phyloP scores from a whole-genome alignment of 2,329 filamentous ascomycete species.

The Cercospora sesami region DNA sequence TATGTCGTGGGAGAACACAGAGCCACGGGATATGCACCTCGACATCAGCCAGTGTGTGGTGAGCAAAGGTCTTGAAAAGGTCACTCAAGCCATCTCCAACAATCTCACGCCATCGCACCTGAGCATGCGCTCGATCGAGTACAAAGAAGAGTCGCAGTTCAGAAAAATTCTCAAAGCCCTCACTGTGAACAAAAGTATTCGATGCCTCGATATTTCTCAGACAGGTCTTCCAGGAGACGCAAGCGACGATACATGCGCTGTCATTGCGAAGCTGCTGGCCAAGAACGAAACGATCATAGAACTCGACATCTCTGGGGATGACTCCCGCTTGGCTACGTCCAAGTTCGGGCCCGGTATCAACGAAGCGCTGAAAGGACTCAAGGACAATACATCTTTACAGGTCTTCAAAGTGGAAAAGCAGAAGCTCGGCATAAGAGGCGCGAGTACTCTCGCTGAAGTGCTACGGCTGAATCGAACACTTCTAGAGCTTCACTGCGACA shows the following conservation, averaged over 20 bases:
- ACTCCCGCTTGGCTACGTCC: slow-evolving; percentile 68
- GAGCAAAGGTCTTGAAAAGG: slow-evolving; percentile 52
- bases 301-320: slow-evolving; percentile 70
- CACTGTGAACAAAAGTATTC: slow-evolving; percentile 62
- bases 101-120: slow-evolving; percentile 62
- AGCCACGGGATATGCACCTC: slow-evolving; percentile 60
- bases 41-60: slow-evolving; percentile 66
- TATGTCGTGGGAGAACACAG: slow-evolving; percentile 52
- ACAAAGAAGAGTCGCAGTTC: slow-evolving; percentile 64
- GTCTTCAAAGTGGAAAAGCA: slow-evolving; percentile 67
- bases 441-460: slow-evolving; percentile 68
- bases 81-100: slow-evolving; percentile 54
- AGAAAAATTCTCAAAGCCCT: slow-evolving; percentile 63
- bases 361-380: slow-evolving; percentile 63
- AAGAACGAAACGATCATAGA: slow-evolving; percentile 66
- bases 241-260: slow-evolving; percentile 64
- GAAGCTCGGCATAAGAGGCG: slow-evolving; percentile 67
- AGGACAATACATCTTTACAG: slow-evolving; percentile 62
- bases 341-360: slow-evolving; percentile 69
- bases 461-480: slow-evolving; percentile 64
- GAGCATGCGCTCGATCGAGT: slow-evolving; percentile 68
- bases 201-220: slow-evolving; percentile 67
- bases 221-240: slow-evolving; percentile 69
- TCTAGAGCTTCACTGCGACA: slow-evolving; percentile 67
- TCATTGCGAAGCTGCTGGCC: slow-evolving; percentile 63